Evolutionary conservation across 345 rosid genomes (phyloP).

Genomic region (Cardamine resedifolia): DNA sequence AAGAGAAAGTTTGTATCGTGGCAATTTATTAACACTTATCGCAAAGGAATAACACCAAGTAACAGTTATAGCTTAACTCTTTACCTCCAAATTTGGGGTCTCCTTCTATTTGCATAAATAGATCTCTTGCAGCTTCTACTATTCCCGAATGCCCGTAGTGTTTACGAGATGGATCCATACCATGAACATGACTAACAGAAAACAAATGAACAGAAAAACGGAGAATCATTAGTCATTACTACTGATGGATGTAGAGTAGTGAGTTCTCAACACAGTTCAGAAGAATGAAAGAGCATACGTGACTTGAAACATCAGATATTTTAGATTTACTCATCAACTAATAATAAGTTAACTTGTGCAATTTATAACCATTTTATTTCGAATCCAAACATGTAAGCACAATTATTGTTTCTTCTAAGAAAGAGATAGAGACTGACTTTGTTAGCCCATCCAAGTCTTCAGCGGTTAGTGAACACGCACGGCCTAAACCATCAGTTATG

Average conservation of each 20-base stretch:
- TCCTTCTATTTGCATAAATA: conserved; percentile 81
- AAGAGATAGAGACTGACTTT: conserved; percentile 48
- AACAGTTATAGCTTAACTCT: conserved; percentile 13
- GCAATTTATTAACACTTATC: background rate
- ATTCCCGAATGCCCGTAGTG: conserved; percentile 88
- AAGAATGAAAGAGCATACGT: conserved; percentile 13
- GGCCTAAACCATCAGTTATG: conserved; percentile 88
- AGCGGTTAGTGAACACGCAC: conserved; percentile 55
- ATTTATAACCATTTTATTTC: background rate
- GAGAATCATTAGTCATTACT: conserved; percentile 2
- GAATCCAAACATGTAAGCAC: background rate
- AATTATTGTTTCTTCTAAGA: background rate
- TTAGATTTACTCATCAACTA: background rate
- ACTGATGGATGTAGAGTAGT: background rate
- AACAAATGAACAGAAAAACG: background rate
- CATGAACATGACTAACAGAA: conserved; percentile 40
- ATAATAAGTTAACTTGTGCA: background rate
- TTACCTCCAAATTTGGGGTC: conserved; percentile 46
- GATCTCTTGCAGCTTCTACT: conserved; percentile 82
- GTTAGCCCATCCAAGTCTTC: conserved; percentile 79
- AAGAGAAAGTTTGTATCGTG: conserved; percentile 1
- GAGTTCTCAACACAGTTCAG: background rate
- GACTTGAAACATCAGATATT: conserved; percentile 1
- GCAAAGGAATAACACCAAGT: background rate
- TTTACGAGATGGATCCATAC: conserved; percentile 56